phyloP scores from a whole-genome alignment of 2,329 filamentous ascomycete species.

The Raffaelea albimanens region DNA sequence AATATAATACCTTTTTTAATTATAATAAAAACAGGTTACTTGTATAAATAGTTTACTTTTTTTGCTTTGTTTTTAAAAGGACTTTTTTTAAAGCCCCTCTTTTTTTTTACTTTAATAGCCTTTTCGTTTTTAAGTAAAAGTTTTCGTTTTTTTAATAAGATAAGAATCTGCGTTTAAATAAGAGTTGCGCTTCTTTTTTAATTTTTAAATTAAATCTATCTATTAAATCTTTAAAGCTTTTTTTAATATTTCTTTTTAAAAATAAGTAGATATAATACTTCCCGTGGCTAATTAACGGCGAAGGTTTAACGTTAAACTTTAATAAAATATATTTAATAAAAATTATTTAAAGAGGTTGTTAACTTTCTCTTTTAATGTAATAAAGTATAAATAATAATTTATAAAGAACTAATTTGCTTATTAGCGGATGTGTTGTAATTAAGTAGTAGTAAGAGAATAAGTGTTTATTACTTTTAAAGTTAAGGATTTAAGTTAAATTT shows the following conservation, averaged over 20 bases:
- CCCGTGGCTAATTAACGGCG: not conserved
- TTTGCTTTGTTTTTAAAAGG: not conserved
- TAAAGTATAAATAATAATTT: not conserved
- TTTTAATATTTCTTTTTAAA: not conserved
- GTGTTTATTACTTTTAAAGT: too few species aligned
- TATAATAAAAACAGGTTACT: not conserved
- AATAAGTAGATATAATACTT: not conserved
- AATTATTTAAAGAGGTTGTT: not conserved
- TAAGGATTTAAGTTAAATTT: not conserved
- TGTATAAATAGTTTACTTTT: not conserved
- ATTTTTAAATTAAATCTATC: not conserved
- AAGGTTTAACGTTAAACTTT: not conserved
- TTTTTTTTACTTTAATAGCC: not conserved
- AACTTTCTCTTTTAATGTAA: too few species aligned
- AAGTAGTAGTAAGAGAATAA: not conserved
- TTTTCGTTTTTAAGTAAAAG: not conserved
- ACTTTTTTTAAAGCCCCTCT: too few species aligned
- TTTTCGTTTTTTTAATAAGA: not conserved
- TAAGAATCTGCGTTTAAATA: not conserved
- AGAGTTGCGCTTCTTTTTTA: not conserved
- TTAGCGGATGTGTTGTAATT: not conserved
- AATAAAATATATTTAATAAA: not conserved
- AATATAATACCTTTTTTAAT: too few species aligned
- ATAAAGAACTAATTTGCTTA: not conserved
- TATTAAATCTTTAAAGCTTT: not conserved